Base-by-base conservation (phyloP, 2,329 filamentous ascomycete species). In the Colletotrichum australisinense region DNA sequence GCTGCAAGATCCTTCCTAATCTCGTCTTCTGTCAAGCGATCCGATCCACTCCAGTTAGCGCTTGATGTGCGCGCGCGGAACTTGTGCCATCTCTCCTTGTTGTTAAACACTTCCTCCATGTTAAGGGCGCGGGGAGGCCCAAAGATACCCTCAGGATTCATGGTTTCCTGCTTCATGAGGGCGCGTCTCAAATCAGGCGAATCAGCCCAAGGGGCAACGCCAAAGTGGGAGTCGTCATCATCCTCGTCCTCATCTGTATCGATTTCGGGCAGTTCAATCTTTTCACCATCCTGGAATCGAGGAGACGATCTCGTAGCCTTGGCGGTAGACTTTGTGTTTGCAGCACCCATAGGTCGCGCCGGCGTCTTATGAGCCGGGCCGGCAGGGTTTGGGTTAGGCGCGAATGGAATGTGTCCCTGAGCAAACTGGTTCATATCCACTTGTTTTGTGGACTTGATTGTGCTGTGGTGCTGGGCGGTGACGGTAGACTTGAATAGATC, bases 71-170 rank as follows among this genome's bases (percentile, higher is more conserved):
- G 90, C 64, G 94, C 92, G 22, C 97, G 91, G 88, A 98, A 98
- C 80, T 95, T 94, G 86, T 94, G 94, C 82, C 94, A 91, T 76
- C 93, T 87, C 69, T 96, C 95, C 82, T 95, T 95, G 82, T 95
- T 94, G 83, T 89, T 93, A 84, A 99, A 99, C 38, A 98, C 95
- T 80, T 98, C 95, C 79, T 99, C 97, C 93, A 99, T 97, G 79
- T 95, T 94, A 76, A 99, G 87, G 14, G 95, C 94, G 12, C 90
- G 92, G 28, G 97, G 95, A 0, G 94, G 94, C 0, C 97, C 97
- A 79, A 99, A 99, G 66, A 99, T 94, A 49, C 89, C 86, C 78
- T 94, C 91, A 0, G 95, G 94, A 78, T 99, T 95, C 77, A 97
- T 89, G 11, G 91, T 90, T 82, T 99, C 95, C 81, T 99, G 97